phyloP scores from a whole-genome alignment of 441 rosid genomes.

The Mallotus japonicus region DNA sequence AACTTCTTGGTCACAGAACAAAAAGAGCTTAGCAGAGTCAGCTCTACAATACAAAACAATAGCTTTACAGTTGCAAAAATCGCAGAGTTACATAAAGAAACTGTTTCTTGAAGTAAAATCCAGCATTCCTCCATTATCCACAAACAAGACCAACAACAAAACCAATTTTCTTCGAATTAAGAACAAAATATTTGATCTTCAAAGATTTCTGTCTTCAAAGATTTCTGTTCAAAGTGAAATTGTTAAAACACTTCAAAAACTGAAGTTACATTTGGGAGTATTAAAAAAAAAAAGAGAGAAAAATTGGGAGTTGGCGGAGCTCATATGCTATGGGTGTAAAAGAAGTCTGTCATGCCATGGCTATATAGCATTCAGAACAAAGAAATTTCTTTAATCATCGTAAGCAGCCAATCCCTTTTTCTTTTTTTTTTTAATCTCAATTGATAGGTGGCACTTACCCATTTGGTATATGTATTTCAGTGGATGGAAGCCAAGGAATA shows the following conservation, averaged over 20 bases:
- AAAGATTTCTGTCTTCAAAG: too few relatives aligned
- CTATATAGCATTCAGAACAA: constrained; percentile 26
- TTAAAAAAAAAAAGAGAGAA: too few relatives aligned
- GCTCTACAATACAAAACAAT: constrained; percentile 45
- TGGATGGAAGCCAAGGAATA: too few relatives aligned
- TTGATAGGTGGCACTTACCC: neutral
- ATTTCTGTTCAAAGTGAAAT: too few relatives aligned
- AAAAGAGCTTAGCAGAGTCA: constrained; percentile 49
- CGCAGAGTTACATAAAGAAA: constrained; percentile 30
- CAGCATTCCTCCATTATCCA: constrained; percentile 17
- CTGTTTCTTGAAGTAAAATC: constrained; percentile 13
- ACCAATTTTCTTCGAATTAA: too few relatives aligned
- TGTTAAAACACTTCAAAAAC: neutral
- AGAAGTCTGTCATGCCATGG: constrained; percentile 33
- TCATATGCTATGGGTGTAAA: constrained; percentile 36
- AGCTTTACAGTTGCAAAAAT: constrained; percentile 37
- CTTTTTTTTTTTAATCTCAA: too few relatives aligned
- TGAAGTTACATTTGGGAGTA: neutral
- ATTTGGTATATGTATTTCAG: too few relatives aligned
- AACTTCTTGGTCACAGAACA: constrained; percentile 45
- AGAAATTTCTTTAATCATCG: constrained; percentile 31
- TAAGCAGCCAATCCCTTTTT: constrained; percentile 7
- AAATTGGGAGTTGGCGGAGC: neutral
- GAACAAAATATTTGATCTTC: too few relatives aligned
- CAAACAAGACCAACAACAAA: neutral